phyloP scores from a whole-genome alignment of 2,329 filamentous ascomycete genomes.

The Aplosporella prunicola region DNA sequence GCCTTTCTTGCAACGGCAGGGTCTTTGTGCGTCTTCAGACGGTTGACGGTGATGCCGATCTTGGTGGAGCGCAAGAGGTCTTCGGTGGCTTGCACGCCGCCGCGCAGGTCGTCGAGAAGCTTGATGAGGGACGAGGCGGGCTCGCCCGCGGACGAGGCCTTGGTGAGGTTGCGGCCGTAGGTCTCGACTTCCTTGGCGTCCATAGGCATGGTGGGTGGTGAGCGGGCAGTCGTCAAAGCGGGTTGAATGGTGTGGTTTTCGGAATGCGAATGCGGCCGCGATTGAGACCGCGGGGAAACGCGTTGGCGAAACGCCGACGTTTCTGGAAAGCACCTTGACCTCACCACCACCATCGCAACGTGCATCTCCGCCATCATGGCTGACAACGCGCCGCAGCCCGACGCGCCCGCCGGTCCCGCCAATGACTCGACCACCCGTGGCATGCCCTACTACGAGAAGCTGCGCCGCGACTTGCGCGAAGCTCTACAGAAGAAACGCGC shows the following conservation, averaged over 20 bases:
- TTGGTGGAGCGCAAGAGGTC: conserved; percentile 85
- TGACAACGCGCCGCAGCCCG: conserved; percentile 37
- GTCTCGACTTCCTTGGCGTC: conserved; percentile 72
- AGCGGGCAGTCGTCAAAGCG: no score
- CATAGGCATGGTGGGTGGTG: conserved; percentile 41
- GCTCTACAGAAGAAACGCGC: conserved; percentile 56
- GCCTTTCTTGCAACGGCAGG: conserved; percentile 63
- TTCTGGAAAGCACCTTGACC: background rate
- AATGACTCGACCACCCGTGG: conserved; percentile 40
- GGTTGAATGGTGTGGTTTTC: background rate
- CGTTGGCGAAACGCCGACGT: no score
- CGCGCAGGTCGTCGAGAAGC: conserved; percentile 69
- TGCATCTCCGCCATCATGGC: conserved; percentile 29
- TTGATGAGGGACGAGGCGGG: conserved; percentile 61
- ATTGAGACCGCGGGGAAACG: background rate
- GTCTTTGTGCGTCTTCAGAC: conserved; percentile 72
- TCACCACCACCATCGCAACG: background rate
- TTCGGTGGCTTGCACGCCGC: conserved; percentile 74
- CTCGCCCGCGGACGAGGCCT: conserved; percentile 67
- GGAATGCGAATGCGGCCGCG: background rate
- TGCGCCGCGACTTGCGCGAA: conserved; percentile 57
- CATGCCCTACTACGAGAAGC: conserved; percentile 62
- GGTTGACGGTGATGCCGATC: conserved; percentile 83
- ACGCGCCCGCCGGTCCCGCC: conserved; percentile 21
- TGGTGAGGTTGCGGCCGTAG: conserved; percentile 68